Conservation (phyloP, 257 asterid genomes). For the Solanum paucissectum region DNA sequence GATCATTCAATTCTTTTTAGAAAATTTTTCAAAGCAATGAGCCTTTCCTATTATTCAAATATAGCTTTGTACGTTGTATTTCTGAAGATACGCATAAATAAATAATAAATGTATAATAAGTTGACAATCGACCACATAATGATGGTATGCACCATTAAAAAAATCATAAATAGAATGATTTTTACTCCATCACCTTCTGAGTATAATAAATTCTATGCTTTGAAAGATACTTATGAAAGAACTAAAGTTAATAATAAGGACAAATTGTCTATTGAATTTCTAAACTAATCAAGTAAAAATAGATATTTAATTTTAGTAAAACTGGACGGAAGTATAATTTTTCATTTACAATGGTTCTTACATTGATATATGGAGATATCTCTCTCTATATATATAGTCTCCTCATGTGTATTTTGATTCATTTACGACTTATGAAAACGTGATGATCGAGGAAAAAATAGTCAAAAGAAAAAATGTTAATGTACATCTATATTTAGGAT, state of each 20-base stretch:
- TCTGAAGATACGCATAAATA: background rate
- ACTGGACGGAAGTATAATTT: background rate
- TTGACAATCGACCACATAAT: background rate
- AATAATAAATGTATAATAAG: background rate
- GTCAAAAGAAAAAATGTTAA: background rate
- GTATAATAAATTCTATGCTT: too few species aligned
- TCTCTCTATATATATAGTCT: background rate
- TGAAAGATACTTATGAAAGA: too few species aligned
- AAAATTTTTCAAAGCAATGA: background rate
- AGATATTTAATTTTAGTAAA: background rate
- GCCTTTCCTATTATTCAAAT: background rate
- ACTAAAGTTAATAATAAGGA: background rate
- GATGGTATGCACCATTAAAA: background rate
- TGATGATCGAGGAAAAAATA: background rate
- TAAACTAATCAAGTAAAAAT: background rate
- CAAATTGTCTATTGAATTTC: background rate
- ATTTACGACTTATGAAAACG: background rate
- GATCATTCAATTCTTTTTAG: background rate
- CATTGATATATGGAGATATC: too few species aligned
- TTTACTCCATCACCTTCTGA: too few species aligned
- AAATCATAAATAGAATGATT: too few species aligned
- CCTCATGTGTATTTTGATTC: background rate
- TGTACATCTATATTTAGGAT: background rate
- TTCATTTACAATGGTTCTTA: background rate
- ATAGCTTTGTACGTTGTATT: background rate